Evolutionary conservation across 345 rosid genomes (phyloP).

Genomic region (Boechera retrofracta): DNA sequence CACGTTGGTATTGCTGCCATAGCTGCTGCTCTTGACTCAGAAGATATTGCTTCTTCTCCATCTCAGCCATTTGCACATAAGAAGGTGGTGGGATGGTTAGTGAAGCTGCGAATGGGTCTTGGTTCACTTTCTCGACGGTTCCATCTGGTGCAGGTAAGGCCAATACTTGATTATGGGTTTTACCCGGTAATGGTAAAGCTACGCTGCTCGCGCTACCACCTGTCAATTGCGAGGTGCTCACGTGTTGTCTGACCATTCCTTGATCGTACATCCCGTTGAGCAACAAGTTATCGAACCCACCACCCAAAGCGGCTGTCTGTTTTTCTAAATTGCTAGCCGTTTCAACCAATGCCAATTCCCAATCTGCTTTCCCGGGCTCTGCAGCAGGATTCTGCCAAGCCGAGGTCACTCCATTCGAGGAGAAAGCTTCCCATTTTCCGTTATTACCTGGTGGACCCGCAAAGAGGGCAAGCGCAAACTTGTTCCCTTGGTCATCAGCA

Average conservation of each 20-base stretch:
- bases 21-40: constrained; percentile 74
- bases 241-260: constrained; percentile 87
- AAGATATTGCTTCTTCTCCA: constrained; percentile 76
- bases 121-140: constrained; percentile 64
- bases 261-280: constrained; percentile 96
- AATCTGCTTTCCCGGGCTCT: constrained; percentile 84
- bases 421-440: constrained; percentile 90
- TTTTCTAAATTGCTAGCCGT: constrained; percentile 73
- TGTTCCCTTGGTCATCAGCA: constrained; percentile 93
- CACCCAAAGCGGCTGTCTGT: constrained; percentile 75
- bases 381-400: constrained; percentile 91
- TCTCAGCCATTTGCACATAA: constrained; percentile 79
- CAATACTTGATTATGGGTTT: constrained; percentile 56
- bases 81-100: constrained; percentile 71
- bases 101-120: constrained; percentile 81
- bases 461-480: constrained; percentile 83
- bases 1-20: constrained; percentile 75
- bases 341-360: constrained; percentile 94
- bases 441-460: constrained; percentile 51
- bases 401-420: constrained; percentile 69
- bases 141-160: constrained; percentile 92
- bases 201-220: constrained; percentile 93
- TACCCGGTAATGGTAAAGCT: constrained; percentile 63
- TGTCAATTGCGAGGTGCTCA: constrained; percentile 62
- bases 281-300: constrained; percentile 82